These are phyloP conservation scores for Lepiota subincarnata DNA, from an alignment of 768 basidiomycete genomes.

Conservation along the genomic window DNA sequence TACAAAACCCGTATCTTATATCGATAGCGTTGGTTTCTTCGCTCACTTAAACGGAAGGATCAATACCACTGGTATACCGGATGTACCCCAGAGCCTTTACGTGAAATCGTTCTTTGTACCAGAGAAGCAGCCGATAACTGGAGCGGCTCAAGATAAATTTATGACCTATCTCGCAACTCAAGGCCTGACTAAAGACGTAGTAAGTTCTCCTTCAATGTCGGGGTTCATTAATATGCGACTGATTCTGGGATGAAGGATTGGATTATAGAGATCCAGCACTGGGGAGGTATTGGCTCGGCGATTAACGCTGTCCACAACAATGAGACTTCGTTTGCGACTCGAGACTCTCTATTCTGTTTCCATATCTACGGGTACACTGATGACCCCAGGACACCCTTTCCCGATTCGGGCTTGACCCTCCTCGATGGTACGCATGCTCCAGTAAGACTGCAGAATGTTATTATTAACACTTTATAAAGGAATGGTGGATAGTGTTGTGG, in stretches of 20 bases:
- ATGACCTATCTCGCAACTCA: conserved; percentile 9
- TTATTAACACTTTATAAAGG: conserved; percentile 17
- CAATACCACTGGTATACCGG: conserved; percentile 13
- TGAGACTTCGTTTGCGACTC: conserved; percentile 42
- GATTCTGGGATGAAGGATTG: conserved; percentile 15
- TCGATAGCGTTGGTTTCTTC: conserved; percentile 9
- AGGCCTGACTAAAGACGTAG: background rate
- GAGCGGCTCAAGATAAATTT: background rate
- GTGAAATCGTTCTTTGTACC: conserved; percentile 16
- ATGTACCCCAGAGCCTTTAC: conserved; percentile 13
- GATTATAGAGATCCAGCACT: conserved; percentile 37
- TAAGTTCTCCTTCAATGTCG: background rate
- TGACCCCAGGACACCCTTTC: conserved; percentile 35
- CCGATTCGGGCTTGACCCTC: conserved; percentile 38
- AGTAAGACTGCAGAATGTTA: background rate
- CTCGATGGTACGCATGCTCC: conserved; percentile 31
- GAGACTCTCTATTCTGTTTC: conserved; percentile 40
- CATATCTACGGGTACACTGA: conserved; percentile 46
- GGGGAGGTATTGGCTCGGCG: conserved; percentile 41
- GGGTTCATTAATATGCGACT: background rate
- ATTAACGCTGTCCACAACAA: conserved; percentile 36
- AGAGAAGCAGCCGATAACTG: conserved; percentile 14
- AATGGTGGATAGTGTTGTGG: conserved; percentile 21
- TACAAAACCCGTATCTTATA: background rate
- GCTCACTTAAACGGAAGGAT: conserved; percentile 3